Percentiles rank a stretch among this genome's conserved stretches.
These are phyloP conservation scores for Aquanectria penicillioides DNA, from an alignment of 2,329 filamentous ascomycete species.

Conservation along the genomic window DNA sequence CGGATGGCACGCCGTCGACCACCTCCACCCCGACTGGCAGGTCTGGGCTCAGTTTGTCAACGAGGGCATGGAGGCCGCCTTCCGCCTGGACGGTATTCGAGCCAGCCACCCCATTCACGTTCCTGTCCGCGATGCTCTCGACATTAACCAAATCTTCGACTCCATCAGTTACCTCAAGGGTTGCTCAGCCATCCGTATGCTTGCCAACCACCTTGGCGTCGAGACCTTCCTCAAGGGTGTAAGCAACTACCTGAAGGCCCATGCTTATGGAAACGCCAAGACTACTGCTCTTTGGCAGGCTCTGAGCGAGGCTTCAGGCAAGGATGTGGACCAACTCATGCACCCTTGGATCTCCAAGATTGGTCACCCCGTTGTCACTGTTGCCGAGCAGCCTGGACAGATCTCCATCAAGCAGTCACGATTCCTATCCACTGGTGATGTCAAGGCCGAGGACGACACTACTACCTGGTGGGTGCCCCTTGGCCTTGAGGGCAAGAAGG, in stretches of 20 bases:
- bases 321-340: slow-evolving; percentile 90
- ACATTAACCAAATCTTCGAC: slow-evolving; percentile 98
- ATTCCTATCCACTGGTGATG: slow-evolving; percentile 92
- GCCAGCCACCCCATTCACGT: slow-evolving; percentile 97
- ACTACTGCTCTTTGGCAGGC: slow-evolving; percentile 93
- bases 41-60: slow-evolving; percentile 98
- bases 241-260: slow-evolving; percentile 85
- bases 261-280: slow-evolving; percentile 90
- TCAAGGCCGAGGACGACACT: slow-evolving; percentile 88
- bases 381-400: slow-evolving; percentile 84
- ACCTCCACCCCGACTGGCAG: slow-evolving; percentile 96
- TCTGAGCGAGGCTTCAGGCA: slow-evolving; percentile 85
- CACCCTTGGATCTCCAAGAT: slow-evolving; percentile 95
- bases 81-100: slow-evolving; percentile 87
- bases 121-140: slow-evolving; percentile 89
- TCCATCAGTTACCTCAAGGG: slow-evolving; percentile 97
- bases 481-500: slow-evolving; percentile 79
- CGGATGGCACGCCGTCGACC: slow-evolving; percentile 90
- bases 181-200: slow-evolving; percentile 95
- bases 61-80: slow-evolving; percentile 92
- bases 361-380: slow-evolving; percentile 89
- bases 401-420: slow-evolving; percentile 86
- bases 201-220: slow-evolving; percentile 88
- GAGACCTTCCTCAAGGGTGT: slow-evolving; percentile 93
- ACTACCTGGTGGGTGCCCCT: slow-evolving; percentile 97